phyloP scores from a whole-genome alignment of 2,329 filamentous ascomycete species.

The Dothistroma pini region DNA sequence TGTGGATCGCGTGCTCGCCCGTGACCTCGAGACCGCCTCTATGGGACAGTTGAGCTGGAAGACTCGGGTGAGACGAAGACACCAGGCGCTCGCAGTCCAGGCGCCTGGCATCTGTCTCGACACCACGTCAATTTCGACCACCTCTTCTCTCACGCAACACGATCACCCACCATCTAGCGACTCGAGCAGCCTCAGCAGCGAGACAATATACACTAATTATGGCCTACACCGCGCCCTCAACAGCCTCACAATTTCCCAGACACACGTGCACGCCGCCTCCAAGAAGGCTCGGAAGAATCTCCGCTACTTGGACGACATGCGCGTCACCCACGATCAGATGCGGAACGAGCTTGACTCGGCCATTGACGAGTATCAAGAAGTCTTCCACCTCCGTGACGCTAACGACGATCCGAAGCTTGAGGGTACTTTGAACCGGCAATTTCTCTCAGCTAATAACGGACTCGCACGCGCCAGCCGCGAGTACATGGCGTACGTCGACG shows the following conservation, averaged over 20 bases:
- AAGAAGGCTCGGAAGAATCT: conserved; percentile 16
- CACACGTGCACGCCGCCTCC: conserved; percentile 10
- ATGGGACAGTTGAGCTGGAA: not conserved
- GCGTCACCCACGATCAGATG: not conserved
- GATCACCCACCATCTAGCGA: not conserved
- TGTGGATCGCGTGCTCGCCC: not conserved
- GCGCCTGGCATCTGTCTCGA: not conserved
- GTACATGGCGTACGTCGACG: conserved; percentile 11
- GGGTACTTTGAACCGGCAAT: conserved; percentile 8
- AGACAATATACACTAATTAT: conserved; percentile 8
- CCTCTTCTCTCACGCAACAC: not conserved
- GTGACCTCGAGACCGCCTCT: not conserved
- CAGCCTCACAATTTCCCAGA: conserved; percentile 7
- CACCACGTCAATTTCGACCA: not conserved
- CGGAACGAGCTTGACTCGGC: conserved; percentile 7
- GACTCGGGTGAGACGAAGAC: too few relatives aligned
- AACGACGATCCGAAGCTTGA: conserved; percentile 11
- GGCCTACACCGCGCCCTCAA: conserved; percentile 13
- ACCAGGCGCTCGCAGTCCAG: not conserved
- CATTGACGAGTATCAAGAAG: conserved; percentile 3
- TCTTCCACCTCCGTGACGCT: not conserved
- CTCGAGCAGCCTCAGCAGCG: conserved; percentile 11
- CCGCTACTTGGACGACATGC: conserved; percentile 10
- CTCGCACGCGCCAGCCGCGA: conserved; percentile 12
- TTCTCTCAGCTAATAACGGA: conserved; percentile 18